Evolutionary conservation across 306 rosid species (phyloP).

Genomic region (Geum urbanum): DNA sequence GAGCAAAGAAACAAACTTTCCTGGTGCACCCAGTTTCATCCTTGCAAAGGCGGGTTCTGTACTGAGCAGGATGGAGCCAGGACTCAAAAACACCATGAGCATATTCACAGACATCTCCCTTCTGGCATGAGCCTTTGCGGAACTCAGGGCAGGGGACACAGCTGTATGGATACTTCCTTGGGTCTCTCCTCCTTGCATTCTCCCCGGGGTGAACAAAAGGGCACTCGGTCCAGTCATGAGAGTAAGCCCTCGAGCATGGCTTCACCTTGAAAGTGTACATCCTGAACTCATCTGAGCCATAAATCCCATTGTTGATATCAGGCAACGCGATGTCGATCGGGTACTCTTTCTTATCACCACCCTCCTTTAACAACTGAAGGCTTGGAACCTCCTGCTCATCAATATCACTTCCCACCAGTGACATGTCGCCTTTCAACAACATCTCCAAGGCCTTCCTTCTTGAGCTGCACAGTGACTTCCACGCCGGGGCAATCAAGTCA

Average conservation of each 20-base stretch:
- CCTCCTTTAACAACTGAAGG: slow-evolving; percentile 41
- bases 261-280: slow-evolving; percentile 98
- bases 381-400: slow-evolving; percentile 33
- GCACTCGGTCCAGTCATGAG: slow-evolving; percentile 99
- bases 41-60: slow-evolving; percentile 94
- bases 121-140: slow-evolving; percentile 85
- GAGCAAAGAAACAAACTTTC: slow-evolving; percentile 99
- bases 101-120: slow-evolving; percentile 87
- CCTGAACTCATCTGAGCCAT: slow-evolving; percentile 86
- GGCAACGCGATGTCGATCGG: slow-evolving; percentile 83
- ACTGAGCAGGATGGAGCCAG: slow-evolving; percentile 99
- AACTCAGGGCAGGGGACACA: slow-evolving; percentile 98
- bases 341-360: slow-evolving; percentile 84
- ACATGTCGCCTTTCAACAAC: slow-evolving; percentile 52
- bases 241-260: slow-evolving; percentile 98
- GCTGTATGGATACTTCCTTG: slow-evolving; percentile 89
- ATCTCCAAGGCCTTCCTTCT: slow-evolving; percentile 68
- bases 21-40: slow-evolving; percentile 86
- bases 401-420: slow-evolving; percentile 33
- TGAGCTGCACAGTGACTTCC: slow-evolving; percentile 36
- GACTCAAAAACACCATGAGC: slow-evolving; percentile 99
- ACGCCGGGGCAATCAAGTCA: slow-evolving; percentile 57
- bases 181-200: slow-evolving; percentile 99
- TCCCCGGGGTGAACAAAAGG: slow-evolving; percentile 99
- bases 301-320: slow-evolving; percentile 84